These are phyloP conservation scores for Myxozyma lipomycoides DNA, from an alignment of 805 yeast genomes.

Conservation along the genomic window DNA sequence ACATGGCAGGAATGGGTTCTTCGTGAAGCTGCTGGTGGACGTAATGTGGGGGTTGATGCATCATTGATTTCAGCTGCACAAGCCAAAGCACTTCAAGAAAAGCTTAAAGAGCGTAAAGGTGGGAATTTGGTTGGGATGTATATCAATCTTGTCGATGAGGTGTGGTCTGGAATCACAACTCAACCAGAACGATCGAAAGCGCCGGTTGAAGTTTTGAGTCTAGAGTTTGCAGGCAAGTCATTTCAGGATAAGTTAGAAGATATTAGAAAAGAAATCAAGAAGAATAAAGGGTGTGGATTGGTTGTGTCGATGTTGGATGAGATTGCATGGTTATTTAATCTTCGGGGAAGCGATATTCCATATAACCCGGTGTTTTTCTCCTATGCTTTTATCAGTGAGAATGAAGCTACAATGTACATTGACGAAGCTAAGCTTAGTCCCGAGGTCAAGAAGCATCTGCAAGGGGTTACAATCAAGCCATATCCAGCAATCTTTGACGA, in stretches of 20 bases:
- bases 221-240: constrained; percentile 61
- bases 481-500: constrained; percentile 28
- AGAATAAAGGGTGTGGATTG: constrained; percentile 43
- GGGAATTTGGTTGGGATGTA: constrained; percentile 48
- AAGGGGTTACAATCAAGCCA: constrained; percentile 45
- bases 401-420: constrained; percentile 49
- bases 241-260: constrained; percentile 54
- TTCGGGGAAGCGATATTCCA: constrained; percentile 78
- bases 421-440: constrained; percentile 45
- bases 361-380: constrained; percentile 85
- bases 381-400: constrained; percentile 49
- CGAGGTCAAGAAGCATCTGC: constrained; percentile 42
- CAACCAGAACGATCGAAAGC: constrained; percentile 56
- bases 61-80: constrained; percentile 49
- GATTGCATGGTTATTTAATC: constrained; percentile 83
- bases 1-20: constrained; percentile 80
- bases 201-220: constrained; percentile 49
- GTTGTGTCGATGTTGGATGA: constrained; percentile 78
- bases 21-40: constrained; percentile 49
- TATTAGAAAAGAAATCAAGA: constrained; percentile 34
- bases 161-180: constrained; percentile 65
- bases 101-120: constrained; percentile 32
- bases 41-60: constrained; percentile 79
- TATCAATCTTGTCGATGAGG: constrained; percentile 65
- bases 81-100: constrained; percentile 32